Conservation (phyloP, 148 eudicot species). For the Dysphania ambrosioides region DNA sequence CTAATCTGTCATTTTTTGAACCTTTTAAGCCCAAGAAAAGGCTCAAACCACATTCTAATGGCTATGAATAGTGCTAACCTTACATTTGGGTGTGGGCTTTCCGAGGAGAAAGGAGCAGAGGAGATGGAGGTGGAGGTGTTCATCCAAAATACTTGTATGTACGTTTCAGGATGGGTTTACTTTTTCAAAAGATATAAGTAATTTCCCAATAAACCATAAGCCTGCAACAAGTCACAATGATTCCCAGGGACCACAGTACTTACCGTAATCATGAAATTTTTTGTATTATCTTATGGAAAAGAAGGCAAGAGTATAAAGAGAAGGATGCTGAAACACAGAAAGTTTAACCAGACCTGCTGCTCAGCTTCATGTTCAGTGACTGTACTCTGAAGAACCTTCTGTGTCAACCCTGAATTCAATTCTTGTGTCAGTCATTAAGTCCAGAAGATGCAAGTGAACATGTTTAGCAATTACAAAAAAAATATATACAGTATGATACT, state of each 20-base stretch:
- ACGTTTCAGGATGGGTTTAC: not conserved
- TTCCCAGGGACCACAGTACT: not conserved
- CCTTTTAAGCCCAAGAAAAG: not conserved
- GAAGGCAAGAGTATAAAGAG: not conserved
- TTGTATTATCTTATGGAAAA: not conserved
- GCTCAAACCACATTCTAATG: not conserved
- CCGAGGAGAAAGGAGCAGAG: not conserved
- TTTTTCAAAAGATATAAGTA: not conserved
- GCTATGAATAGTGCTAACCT: not conserved
- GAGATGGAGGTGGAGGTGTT: not conserved
- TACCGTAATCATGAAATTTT: not conserved
- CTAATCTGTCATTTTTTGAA: too few relatives aligned
- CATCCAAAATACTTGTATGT: not conserved
- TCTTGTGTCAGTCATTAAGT: conserved; percentile 21
- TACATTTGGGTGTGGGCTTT: not conserved
- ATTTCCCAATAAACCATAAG: not conserved
- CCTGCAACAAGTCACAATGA: not conserved
- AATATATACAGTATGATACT: not conserved
- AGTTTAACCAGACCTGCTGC: conserved; percentile 51
- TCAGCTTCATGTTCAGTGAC: conserved; percentile 79
- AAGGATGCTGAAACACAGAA: not conserved
- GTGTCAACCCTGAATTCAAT: conserved; percentile 61
- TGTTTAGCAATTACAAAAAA: not conserved
- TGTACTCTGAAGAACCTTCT: conserved; percentile 66
- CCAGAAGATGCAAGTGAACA: not conserved